Evolutionary conservation across 768 basidiomycete genomes (phyloP).

Genomic region (Termitomyces sp.): DNA sequence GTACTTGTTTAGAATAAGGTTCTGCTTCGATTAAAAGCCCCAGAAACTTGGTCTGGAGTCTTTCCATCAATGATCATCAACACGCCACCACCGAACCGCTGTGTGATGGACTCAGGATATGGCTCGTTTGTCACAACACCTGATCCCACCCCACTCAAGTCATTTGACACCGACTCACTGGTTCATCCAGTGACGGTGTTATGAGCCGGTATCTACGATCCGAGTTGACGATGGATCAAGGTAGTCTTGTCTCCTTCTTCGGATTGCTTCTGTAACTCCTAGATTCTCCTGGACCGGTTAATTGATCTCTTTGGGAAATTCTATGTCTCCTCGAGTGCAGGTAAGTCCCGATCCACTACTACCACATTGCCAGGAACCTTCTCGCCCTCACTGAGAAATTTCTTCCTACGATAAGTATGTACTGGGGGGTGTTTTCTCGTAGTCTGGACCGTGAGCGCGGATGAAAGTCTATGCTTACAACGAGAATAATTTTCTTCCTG

Average conservation of each 20-base stretch:
- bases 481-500: neutral
- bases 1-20: no score
- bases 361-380: conserved; percentile 1
- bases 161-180: conserved; percentile 7
- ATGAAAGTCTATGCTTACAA: neutral
- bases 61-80: conserved; percentile 7
- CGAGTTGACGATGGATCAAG: conserved; percentile 2
- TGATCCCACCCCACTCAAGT: neutral
- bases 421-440: no score
- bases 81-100: conserved; percentile 7
- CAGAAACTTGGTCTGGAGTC: neutral
- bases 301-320: conserved; percentile 2
- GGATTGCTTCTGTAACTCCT: conserved; percentile 1
- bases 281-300: conserved; percentile 5
- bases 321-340: conserved; percentile 6
- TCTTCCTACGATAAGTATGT: conserved; percentile 18
- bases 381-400: conserved; percentile 4
- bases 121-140: neutral
- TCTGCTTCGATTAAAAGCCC: conserved; percentile 1
- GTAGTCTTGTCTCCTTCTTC: neutral
- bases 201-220: conserved; percentile 9
- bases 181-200: neutral
- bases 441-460: no score
- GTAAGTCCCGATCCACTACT: neutral
- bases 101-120: neutral